phyloP scores from a whole-genome alignment of 805 yeast genomes.

The Saccharomycopsis fermentans region DNA sequence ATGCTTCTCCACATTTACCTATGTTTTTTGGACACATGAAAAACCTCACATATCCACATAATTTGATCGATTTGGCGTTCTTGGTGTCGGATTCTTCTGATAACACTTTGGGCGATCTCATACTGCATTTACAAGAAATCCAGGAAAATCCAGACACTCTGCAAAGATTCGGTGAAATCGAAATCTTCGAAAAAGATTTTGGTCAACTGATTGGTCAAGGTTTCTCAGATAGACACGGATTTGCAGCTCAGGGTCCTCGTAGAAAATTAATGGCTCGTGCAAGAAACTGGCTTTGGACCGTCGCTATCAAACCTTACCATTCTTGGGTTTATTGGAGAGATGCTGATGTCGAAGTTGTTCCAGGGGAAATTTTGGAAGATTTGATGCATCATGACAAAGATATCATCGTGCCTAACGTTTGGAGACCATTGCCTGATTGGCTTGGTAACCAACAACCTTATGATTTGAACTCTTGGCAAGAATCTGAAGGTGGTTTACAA shows the following conservation, averaged over 20 bases:
- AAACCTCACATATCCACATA: slow-evolving; percentile 80
- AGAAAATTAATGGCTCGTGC: slow-evolving; percentile 94
- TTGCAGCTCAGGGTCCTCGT: slow-evolving; percentile 92
- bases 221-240: slow-evolving; percentile 88
- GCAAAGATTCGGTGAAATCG: slow-evolving; percentile 52
- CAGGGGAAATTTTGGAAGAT: slow-evolving; percentile 78
- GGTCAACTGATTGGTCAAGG: slow-evolving; percentile 92
- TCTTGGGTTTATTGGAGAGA: slow-evolving; percentile 97
- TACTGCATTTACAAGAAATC: slow-evolving; percentile 48
- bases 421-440: slow-evolving; percentile 88
- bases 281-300: slow-evolving; percentile 84
- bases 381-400: slow-evolving; percentile 86
- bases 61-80: slow-evolving; percentile 68
- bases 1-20: slow-evolving; percentile 69
- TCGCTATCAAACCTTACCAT: slow-evolving; percentile 83
- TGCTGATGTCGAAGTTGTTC: slow-evolving; percentile 90
- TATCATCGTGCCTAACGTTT: slow-evolving; percentile 89
- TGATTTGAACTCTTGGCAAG: slow-evolving; percentile 80
- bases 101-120: slow-evolving; percentile 42
- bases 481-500: slow-evolving; percentile 71
- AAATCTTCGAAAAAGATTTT: slow-evolving; percentile 83
- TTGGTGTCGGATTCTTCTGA: slow-evolving; percentile 71
- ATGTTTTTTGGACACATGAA: slow-evolving; percentile 76
- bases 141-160: slow-evolving; percentile 40
- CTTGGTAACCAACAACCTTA: slow-evolving; percentile 77